phyloP scores from a whole-genome alignment of 345 rosid species.

The Lepidium aucheri region DNA sequence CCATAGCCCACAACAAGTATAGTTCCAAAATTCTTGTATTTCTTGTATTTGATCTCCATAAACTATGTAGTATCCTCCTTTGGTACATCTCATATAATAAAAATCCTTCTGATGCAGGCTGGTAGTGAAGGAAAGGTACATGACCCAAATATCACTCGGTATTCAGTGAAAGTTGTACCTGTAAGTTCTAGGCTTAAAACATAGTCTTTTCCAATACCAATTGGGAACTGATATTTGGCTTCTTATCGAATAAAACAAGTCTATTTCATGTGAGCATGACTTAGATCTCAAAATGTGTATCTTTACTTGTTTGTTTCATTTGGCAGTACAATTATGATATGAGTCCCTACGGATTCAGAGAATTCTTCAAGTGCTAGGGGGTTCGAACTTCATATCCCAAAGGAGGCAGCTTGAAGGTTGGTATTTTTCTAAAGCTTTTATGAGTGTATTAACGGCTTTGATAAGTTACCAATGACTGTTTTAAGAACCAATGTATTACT shows the following conservation, averaged over 20 bases:
- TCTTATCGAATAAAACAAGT: not conserved
- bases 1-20: conserved; percentile 81
- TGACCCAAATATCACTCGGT: conserved; percentile 62
- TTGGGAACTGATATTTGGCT: not conserved
- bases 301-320: conserved; percentile 27
- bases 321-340: conserved; percentile 72
- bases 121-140: conserved; percentile 49
- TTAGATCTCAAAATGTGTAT: not conserved
- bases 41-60: not conserved
- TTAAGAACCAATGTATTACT: not conserved
- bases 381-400: conserved; percentile 36
- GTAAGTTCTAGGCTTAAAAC: conserved; percentile 38
- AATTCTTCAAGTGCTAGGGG: conserved; percentile 75
- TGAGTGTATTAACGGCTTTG: not conserved
- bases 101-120: conserved; percentile 42
- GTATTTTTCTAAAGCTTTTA: not conserved
- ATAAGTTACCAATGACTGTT: not conserved
- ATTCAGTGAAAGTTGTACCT: conserved; percentile 78
- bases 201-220: not conserved
- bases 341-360: conserved; percentile 91
- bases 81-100: not conserved
- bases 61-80: not conserved
- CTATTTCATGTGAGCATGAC: not conserved
- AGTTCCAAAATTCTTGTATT: not conserved
- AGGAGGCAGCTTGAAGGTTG: conserved; percentile 6